Conservation (phyloP, 2,329 filamentous ascomycete species). For the Fusarium incarnatum region DNA sequence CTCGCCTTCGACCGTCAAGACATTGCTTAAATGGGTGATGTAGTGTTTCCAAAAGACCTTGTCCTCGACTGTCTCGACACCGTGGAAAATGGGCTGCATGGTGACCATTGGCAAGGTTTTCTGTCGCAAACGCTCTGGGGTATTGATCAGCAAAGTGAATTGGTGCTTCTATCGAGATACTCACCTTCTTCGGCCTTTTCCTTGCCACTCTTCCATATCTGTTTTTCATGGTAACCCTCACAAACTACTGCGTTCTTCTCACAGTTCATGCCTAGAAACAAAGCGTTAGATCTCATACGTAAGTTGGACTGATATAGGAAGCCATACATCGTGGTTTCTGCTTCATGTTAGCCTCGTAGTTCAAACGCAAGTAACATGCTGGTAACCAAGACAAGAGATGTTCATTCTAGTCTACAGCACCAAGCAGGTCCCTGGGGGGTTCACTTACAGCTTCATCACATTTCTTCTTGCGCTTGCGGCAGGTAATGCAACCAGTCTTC, state of each 20-base stretch:
- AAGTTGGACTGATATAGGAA: neutral
- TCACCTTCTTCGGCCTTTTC: conserved; percentile 78
- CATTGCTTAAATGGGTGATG: conserved; percentile 79
- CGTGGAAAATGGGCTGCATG: conserved; percentile 77
- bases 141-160: conserved; percentile 20
- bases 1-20: conserved; percentile 85
- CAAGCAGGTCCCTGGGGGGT: neutral
- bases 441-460: conserved; percentile 68
- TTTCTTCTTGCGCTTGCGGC: conserved; percentile 77
- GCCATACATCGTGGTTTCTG: conserved; percentile 61
- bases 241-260: conserved; percentile 94
- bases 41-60: conserved; percentile 87
- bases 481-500: conserved; percentile 76
- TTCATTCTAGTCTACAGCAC: neutral
- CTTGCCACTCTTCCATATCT: conserved; percentile 87
- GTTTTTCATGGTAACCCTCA: conserved; percentile 88
- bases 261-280: conserved; percentile 78
- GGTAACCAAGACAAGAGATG: neutral
- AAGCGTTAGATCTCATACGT: conserved; percentile 22
- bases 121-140: conserved; percentile 62
- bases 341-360: conserved; percentile 12
- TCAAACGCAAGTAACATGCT: neutral
- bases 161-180: conserved; percentile 22
- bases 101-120: conserved; percentile 65
- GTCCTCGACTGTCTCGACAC: conserved; percentile 83